Conservation (phyloP, 176 grass and related monocot species). For the Pontederia crassipes region DNA sequence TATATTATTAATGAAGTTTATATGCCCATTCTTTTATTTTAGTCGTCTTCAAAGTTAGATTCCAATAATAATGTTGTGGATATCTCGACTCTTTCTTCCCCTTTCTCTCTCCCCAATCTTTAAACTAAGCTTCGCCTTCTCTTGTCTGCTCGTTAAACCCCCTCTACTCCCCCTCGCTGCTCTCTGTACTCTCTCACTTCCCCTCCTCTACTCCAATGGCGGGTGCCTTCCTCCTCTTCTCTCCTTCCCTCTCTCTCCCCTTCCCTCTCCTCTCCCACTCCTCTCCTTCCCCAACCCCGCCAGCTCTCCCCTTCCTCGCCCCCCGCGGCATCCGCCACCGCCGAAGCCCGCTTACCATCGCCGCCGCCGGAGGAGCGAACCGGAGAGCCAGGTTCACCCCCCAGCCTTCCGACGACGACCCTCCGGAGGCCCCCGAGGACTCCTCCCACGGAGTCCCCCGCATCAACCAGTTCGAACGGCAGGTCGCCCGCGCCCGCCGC, state of each 20-base stretch:
- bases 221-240: slow-evolving; percentile 25
- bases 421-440: slow-evolving; percentile 80
- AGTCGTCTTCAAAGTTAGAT: too few species aligned
- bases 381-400: slow-evolving; percentile 37
- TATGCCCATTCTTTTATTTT: too few species aligned
- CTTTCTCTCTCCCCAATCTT: too few species aligned
- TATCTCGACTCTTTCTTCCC: too few species aligned
- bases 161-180: too few species aligned
- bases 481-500: slow-evolving; percentile 48
- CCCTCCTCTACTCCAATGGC: slow-evolving; percentile 1
- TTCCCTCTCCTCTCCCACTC: neutral
- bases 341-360: slow-evolving; percentile 14
- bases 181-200: neutral
- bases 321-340: neutral
- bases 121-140: too few species aligned
- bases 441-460: slow-evolving; percentile 68
- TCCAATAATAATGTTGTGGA: too few species aligned
- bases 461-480: slow-evolving; percentile 48
- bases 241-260: slow-evolving; percentile 16
- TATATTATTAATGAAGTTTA: too few species aligned
- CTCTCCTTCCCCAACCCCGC: neutral
- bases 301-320: slow-evolving; percentile 8
- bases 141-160: too few species aligned
- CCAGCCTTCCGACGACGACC: slow-evolving; percentile 56
- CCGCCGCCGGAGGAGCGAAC: slow-evolving; percentile 8